Base-by-base conservation (phyloP, 495 filamentous ascomycete genomes). In the Podospora conica region DNA sequence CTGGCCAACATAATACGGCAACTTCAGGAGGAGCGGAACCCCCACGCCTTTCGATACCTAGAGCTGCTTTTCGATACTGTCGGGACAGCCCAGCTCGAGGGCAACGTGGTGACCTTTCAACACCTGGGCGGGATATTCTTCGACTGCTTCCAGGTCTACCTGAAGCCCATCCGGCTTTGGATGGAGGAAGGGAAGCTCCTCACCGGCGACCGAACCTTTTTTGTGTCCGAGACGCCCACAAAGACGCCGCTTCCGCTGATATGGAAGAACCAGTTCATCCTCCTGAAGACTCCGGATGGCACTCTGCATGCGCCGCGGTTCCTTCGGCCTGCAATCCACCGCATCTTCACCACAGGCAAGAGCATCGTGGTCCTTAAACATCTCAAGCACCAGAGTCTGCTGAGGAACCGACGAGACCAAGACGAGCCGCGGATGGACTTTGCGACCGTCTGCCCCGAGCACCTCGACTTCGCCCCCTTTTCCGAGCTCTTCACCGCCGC, bases 331-430 rank as follows among this genome's bases (percentile, higher is more conserved):
- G 83, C 87, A 1, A 86, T 85, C 1, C 74, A 79, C 12, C 90
- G 86, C 65, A 90, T 97, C 24, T 92, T 96, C 65, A 91, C 86
- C 0, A 88, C 91, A 5, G 94, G 95, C 0, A 97, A 97, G 73
- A 95, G 88, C 70, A 88, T 92, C 66, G 86, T 95, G 1, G 90
- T 98, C 59, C 76, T 96, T 21, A 88, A 87, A 31, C 84, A 87
- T 31, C 82, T 91, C 60, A 83, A 78, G 27, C 77, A 77, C 29
- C 82, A 81, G 54, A 61, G 67, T 59, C 21, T 68, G 25, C 22
- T 61, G 23, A 66, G 31, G 23, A 71, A 66, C 28, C 60, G 69
- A 62, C 55, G 63, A 20, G 55, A 60, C 27, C 64, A 59, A 28
- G 69, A 65, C 23, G 82, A 82, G 65, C 73, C 78, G 12, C 77